A percentile compares a stretch with the other conserved stretches of the same genome.
Evolutionary conservation across 2,329 filamentous ascomycete species (phyloP).

Genomic region (Aschersonia sp.): DNA sequence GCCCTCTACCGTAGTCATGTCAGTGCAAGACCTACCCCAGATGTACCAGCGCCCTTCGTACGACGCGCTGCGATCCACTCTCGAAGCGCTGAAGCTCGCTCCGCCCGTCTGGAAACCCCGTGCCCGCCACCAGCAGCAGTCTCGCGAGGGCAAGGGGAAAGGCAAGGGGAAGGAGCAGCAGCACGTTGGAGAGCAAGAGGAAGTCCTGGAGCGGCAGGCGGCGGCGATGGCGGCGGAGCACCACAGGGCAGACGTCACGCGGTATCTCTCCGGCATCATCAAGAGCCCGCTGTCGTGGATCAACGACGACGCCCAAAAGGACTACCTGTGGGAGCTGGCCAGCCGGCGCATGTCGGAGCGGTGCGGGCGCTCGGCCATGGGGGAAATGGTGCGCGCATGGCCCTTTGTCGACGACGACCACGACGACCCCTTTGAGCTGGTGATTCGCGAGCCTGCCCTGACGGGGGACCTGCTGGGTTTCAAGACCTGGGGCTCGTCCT

Average conservation of each 20-base stretch:
- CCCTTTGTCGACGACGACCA: conserved; percentile 23
- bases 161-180: conserved; percentile 15
- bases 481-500: conserved; percentile 93
- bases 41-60: conserved; percentile 63
- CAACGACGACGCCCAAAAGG: conserved; percentile 46
- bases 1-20: too few species aligned
- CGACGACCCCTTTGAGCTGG: conserved; percentile 41
- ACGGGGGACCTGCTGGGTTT: conserved; percentile 79
- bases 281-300: conserved; percentile 57
- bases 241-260: conserved; percentile 37
- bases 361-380: conserved; percentile 57
- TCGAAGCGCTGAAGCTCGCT: conserved; percentile 51
- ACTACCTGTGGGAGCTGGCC: conserved; percentile 63
- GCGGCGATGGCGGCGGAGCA: conserved; percentile 6
- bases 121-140: conserved; percentile 22
- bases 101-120: conserved; percentile 48
- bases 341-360: conserved; percentile 71
- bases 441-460: conserved; percentile 72
- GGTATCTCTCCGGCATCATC: conserved; percentile 57
- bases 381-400: conserved; percentile 40
- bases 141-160: conserved; percentile 22
- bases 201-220: too few species aligned
- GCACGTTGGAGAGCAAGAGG: too few species aligned
- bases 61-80: conserved; percentile 44
- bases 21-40: conserved; percentile 54